These are phyloP conservation scores for Penicillium lagena DNA, from an alignment of 495 filamentous ascomycete species.

Conservation along the genomic window DNA sequence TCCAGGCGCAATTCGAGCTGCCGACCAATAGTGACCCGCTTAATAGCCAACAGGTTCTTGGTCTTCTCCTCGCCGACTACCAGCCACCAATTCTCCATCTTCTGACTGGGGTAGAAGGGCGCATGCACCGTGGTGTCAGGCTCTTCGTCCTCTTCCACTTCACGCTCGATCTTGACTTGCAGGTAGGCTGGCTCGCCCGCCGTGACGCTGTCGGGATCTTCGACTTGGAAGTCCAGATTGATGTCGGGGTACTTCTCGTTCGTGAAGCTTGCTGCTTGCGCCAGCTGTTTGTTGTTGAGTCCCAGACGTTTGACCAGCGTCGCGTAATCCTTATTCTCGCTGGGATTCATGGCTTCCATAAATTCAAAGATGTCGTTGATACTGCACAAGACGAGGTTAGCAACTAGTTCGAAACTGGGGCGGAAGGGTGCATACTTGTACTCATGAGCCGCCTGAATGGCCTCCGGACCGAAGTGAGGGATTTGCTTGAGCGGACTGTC, in stretches of 20 bases:
- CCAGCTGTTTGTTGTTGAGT: constrained; percentile 74
- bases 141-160: constrained; percentile 70
- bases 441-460: constrained; percentile 76
- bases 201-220: constrained; percentile 70
- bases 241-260: constrained; percentile 94
- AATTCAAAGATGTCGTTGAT: constrained; percentile 95
- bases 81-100: constrained; percentile 98
- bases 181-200: constrained; percentile 78
- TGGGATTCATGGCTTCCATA: constrained; percentile 96
- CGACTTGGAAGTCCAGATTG: constrained; percentile 80
- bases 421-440: constrained; percentile 49
- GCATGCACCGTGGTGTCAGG: constrained; percentile 84
- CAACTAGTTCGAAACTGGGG: background rate
- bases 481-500: constrained; percentile 97
- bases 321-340: constrained; percentile 75
- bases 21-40: constrained; percentile 80
- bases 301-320: constrained; percentile 68
- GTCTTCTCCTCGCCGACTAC: constrained; percentile 84
- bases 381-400: constrained; percentile 33
- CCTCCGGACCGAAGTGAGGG: constrained; percentile 82
- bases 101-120: constrained; percentile 86
- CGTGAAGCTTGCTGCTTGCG: constrained; percentile 90
- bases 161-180: constrained; percentile 80
- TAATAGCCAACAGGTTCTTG: constrained; percentile 84
- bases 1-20: constrained; percentile 75